Evolutionary conservation across 768 basidiomycete genomes (phyloP).

Genomic region (Pleurotus eryngii): DNA sequence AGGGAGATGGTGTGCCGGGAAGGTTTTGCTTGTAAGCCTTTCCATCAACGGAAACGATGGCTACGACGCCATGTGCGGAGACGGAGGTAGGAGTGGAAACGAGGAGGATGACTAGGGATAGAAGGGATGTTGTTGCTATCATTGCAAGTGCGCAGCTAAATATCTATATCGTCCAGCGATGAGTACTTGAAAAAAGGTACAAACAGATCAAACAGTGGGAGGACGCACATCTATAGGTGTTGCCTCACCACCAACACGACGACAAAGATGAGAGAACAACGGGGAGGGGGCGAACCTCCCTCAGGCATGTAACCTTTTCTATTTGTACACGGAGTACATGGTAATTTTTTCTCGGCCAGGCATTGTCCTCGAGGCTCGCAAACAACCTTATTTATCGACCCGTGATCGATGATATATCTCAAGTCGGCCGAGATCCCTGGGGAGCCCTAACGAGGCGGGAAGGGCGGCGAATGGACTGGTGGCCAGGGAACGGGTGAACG

Average conservation of each 20-base stretch:
- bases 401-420: no score
- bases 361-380: not conserved
- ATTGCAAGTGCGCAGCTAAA: not conserved
- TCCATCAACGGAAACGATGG: constrained; percentile 35
- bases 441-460: no score
- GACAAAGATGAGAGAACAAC: not conserved
- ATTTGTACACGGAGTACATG: not conserved
- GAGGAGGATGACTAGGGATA: not conserved
- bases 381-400: no score
- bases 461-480: no score
- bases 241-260: not conserved
- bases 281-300: not conserved
- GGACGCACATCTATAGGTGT: not conserved
- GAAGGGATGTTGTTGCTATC: not conserved
- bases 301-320: not conserved
- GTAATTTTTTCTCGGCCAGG: not conserved
- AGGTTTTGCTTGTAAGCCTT: constrained; percentile 34
- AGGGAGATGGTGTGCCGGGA: constrained; percentile 16
- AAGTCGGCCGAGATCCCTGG: no score
- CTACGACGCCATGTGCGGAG: constrained; percentile 42
- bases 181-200: not conserved
- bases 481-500: no score
- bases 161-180: constrained; percentile 6
- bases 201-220: not conserved
- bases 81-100: not conserved